Base-by-base conservation (phyloP, 768 basidiomycete genomes). In the Trametes gibbosa region DNA sequence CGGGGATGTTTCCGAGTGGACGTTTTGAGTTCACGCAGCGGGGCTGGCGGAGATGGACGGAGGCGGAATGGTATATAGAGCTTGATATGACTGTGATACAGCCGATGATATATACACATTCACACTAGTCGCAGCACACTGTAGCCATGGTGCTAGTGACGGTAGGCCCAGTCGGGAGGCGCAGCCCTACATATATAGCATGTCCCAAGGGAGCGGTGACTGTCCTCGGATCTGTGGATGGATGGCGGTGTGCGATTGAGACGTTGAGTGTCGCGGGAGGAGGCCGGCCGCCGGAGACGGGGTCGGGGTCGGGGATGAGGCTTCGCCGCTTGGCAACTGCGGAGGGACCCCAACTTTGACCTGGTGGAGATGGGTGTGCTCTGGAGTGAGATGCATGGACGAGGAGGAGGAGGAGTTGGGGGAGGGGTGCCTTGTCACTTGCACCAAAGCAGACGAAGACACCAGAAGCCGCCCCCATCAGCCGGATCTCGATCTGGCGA, bases 401-500 rank as follows among this genome's bases (percentile, higher is more conserved):
- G 39, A 19, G 13, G 39, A 40, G 4, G 13, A 32, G 13, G 5
- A 19, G 5, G 39, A 40, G 16, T n/a, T n/a, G n/a, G 39, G 16
- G 39, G 39, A 19, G 4, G 39, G 16, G 39, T 19, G 16, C 29
- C 29, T 32, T 32, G 29, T 4, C 29, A n/a, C n/a, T n/a, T n/a
- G n/a, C n/a, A n/a, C n/a, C n/a, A n/a, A n/a, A n/a, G n/a, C n/a
- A n/a, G n/a, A n/a, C n/a, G n/a, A n/a, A n/a, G n/a, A n/a, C n/a
- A n/a, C n/a, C n/a, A n/a, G n/a, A n/a, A 43, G 17, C 34, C 37
- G 48, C 42, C 53, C 51, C 50, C 42, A 51, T 51, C 53, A 52
- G 17, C 16, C 13, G n/a, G 49, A 60, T 61, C 50, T 37, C 55
- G 59, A 61, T 61, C 50, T 39, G 34, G 23, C 43, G 54, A 56